Conservation (phyloP, 2,329 filamentous ascomycete species). For the Aureobasidium pullulans region DNA sequence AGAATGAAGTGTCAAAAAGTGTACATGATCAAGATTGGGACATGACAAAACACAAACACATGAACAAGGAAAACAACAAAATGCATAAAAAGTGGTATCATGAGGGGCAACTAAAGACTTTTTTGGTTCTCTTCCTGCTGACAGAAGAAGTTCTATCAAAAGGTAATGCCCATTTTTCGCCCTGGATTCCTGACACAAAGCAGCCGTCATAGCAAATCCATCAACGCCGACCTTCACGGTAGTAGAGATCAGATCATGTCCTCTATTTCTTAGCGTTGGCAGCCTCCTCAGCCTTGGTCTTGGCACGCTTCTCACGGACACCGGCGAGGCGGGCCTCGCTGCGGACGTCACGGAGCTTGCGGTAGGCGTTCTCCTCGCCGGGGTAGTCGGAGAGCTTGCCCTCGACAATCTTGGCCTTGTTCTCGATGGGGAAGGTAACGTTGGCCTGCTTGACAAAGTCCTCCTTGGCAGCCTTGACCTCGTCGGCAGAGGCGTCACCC, state of each 20-base stretch:
- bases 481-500: slow-evolving; percentile 78
- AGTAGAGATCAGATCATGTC: not conserved
- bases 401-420: slow-evolving; percentile 68
- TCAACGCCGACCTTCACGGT: slow-evolving; percentile 8
- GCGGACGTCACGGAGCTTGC: slow-evolving; percentile 75
- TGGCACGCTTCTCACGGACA: slow-evolving; percentile 85
- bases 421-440: slow-evolving; percentile 64
- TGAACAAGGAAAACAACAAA: not conserved
- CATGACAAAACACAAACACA: not conserved
- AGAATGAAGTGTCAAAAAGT: not conserved
- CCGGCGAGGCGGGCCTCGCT: slow-evolving; percentile 75
- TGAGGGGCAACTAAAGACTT: slow-evolving; percentile 15
- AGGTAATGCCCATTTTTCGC: not conserved
- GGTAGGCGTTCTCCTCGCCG: slow-evolving; percentile 79
- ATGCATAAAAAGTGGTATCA: slow-evolving; percentile 14
- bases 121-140: slow-evolving; percentile 12
- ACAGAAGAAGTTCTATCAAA: slow-evolving; percentile 13
- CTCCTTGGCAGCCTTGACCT: slow-evolving; percentile 62
- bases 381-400: slow-evolving; percentile 63
- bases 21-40: not conserved
- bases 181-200: slow-evolving; percentile 6
- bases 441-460: slow-evolving; percentile 34
- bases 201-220: slow-evolving; percentile 14
- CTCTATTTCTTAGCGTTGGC: slow-evolving; percentile 72
- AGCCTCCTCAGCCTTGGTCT: slow-evolving; percentile 79